Base-by-base conservation (phyloP, 2,329 filamentous ascomycete species). In the Pseudomassariella vexata region DNA sequence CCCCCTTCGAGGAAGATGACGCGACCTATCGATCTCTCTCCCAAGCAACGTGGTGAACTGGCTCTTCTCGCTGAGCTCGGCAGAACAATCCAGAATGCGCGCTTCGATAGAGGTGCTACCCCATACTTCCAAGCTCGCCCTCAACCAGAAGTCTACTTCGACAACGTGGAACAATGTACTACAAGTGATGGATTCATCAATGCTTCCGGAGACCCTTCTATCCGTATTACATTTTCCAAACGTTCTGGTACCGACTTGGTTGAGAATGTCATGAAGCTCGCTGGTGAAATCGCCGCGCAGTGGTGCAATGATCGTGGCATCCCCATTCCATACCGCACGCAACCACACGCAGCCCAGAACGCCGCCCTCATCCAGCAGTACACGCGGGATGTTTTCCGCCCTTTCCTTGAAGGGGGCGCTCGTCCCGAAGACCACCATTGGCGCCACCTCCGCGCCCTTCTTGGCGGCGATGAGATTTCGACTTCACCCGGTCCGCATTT, bases 281-380 rank as follows among this genome's bases (percentile, higher is more conserved):
- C 76, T 9, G 76, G 75, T 33, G 67, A 80, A 45, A 59, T 79
- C 17, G 76, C 73, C 22, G 78, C 76, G 14, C 61, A 60, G 19
- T 84, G 76, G 74, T 80, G 76, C 46, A 48, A 63, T 28, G 63
- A 67, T 15, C 70, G 77, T 30, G 57, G 61, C 14, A 70, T 84
- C 31, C 70, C 76, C 21, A 62, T 77, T 18, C 74, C 77, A 6
- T 83, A 73, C 53, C 73, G 70, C 35, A 62, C 62, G 19, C 67
- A 76, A 42, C 55, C 60, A 14, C 64, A 61, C 24, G 62, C 52
- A 40, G 30, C 49, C 34, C 44, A 50, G 38, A 55, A 70, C 55
- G 40, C 48, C 28, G 52, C 53, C 2, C 45, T 47, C 10, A 50
- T 71, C 25, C 52, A 55, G 16, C 46, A 57, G 20, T 60, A 66